Percentiles rank a stretch among this genome's conserved stretches.
Conservation (phyloP, 257 asterid genomes). For the Fraxinus quadrangulata region DNA sequence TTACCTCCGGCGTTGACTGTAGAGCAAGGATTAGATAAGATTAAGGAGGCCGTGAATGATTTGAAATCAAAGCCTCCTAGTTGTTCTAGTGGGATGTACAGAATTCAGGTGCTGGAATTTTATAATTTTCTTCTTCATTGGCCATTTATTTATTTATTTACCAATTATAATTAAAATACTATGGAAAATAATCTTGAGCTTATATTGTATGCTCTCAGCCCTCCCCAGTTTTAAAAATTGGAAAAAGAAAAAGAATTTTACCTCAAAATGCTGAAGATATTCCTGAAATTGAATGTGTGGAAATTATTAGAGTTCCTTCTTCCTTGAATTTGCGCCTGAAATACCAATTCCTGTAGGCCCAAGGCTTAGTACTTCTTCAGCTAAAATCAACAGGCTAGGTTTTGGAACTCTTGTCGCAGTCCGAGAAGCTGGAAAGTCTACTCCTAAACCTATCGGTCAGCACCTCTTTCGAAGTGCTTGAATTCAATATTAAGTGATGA, state of each 20-base stretch:
- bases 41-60: constrained; percentile 70
- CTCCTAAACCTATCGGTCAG: too few species aligned
- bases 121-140: constrained; percentile 5
- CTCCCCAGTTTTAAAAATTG: neutral
- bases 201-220: neutral
- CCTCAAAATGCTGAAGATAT: neutral
- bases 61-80: constrained; percentile 59
- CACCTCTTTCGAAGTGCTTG: too few species aligned
- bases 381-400: too few species aligned
- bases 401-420: too few species aligned
- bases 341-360: too few species aligned
- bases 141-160: neutral
- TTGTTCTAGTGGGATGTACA: constrained; percentile 76
- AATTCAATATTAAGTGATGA: neutral
- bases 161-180: constrained; percentile 10
- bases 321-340: too few species aligned
- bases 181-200: constrained; percentile 14
- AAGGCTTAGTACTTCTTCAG: too few species aligned
- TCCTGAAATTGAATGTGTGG: neutral
- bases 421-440: too few species aligned
- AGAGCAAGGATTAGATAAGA: constrained; percentile 70
- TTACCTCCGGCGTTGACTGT: constrained; percentile 76
- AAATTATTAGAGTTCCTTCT: neutral
- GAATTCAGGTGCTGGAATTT: constrained; percentile 65
- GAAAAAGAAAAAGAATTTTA: neutral